Percentiles rank a stretch among this genome's conserved stretches.
These are phyloP conservation scores for Gentiana dahurica DNA, from an alignment of 257 asterid genomes.

Conservation along the genomic window DNA sequence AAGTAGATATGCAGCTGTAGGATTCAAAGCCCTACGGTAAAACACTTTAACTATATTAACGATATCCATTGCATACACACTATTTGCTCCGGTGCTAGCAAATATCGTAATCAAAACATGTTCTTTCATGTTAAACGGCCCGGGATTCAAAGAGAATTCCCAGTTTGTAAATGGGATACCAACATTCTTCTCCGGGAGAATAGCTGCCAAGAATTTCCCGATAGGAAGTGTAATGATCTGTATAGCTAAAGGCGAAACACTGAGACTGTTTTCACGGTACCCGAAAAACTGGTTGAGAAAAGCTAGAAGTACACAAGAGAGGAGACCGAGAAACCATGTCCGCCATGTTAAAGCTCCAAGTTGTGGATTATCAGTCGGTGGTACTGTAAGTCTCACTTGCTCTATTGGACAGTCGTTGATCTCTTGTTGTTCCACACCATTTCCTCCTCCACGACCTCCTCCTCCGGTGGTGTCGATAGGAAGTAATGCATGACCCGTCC, in stretches of 20 bases:
- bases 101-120: constrained; percentile 62
- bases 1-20: constrained; percentile 36
- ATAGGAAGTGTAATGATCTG: constrained; percentile 52
- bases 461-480: too few relatives aligned
- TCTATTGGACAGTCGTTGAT: constrained; percentile 43
- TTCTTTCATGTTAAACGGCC: constrained; percentile 55
- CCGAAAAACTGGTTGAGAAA: constrained; percentile 45
- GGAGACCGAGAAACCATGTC: constrained; percentile 54
- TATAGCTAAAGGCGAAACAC: constrained; percentile 21
- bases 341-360: constrained; percentile 37
- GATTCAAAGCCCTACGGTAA: constrained; percentile 36
- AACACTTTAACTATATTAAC: constrained; percentile 41
- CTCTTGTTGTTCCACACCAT: constrained; percentile 13
- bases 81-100: constrained; percentile 38
- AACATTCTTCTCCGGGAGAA: constrained; percentile 23
- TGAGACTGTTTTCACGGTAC: constrained; percentile 37
- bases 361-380: constrained; percentile 39
- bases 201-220: constrained; percentile 44
- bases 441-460: too few relatives aligned
- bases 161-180: constrained; percentile 26
- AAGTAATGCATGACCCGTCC: too few relatives aligned
- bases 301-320: constrained; percentile 35
- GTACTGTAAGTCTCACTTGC: constrained; percentile 57
- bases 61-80: constrained; percentile 46
- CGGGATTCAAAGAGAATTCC: constrained; percentile 52